Conservation (phyloP, 2,329 filamentous ascomycete genomes). For the Stagonosporopsis cucurbitacearum region DNA sequence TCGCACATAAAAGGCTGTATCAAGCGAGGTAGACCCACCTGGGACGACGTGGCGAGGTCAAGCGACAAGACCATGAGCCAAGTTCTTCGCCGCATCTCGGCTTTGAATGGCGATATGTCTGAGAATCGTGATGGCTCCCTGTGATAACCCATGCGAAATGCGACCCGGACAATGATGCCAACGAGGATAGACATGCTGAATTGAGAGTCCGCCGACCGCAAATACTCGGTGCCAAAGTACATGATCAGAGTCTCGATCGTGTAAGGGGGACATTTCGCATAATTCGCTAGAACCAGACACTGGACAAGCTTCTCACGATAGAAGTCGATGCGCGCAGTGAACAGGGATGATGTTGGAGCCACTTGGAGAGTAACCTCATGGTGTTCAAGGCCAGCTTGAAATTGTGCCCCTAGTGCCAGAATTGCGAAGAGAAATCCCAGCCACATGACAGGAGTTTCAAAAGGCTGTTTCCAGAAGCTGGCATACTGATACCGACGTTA, state of each 20-base stretch:
- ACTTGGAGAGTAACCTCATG: slow-evolving; percentile 7
- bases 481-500: slow-evolving; percentile 46
- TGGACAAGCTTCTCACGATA: slow-evolving; percentile 44
- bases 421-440: slow-evolving; percentile 53
- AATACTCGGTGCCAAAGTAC: slow-evolving; percentile 41
- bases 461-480: slow-evolving; percentile 52
- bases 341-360: slow-evolving; percentile 21
- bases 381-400: slow-evolving; percentile 28
- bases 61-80: slow-evolving; percentile 61
- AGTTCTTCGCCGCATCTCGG: slow-evolving; percentile 65
- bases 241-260: slow-evolving; percentile 41
- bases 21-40: slow-evolving; percentile 50
- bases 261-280: slow-evolving; percentile 44
- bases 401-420: slow-evolving; percentile 41
- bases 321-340: slow-evolving; percentile 33
- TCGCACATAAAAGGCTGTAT: slow-evolving; percentile 49
- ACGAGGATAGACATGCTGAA: slow-evolving; percentile 39
- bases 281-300: slow-evolving; percentile 43
- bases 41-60: slow-evolving; percentile 49
- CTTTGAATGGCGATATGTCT: slow-evolving; percentile 59
- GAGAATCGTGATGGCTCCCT: slow-evolving; percentile 49
- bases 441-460: slow-evolving; percentile 51
- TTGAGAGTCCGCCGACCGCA: slow-evolving; percentile 39
- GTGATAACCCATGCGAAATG: slow-evolving; percentile 53
- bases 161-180: slow-evolving; percentile 41